These are phyloP conservation scores for Fragaria vesca DNA, from an alignment of 306 rosid species.

Conservation along the genomic window DNA sequence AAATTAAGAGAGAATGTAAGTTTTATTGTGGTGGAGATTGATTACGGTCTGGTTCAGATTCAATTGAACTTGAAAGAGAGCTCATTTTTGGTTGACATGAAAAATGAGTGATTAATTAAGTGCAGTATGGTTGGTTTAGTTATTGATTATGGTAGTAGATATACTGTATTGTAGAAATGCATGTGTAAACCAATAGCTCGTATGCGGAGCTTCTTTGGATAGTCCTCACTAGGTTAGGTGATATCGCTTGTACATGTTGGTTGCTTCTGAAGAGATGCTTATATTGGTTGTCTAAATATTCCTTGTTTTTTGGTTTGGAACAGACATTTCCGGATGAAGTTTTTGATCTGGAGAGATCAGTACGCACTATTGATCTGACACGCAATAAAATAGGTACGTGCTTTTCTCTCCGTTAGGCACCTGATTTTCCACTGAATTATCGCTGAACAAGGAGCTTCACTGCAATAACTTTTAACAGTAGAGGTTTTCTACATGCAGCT, in stretches of 20 bases:
- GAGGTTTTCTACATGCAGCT: constrained; percentile 44
- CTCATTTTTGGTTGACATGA: background rate
- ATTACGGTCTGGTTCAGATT: background rate
- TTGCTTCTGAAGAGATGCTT: background rate
- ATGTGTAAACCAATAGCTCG: background rate
- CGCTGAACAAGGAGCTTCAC: background rate
- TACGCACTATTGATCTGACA: constrained; percentile 84
- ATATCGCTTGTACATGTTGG: background rate
- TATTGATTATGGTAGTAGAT: too few relatives aligned
- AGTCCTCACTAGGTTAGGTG: background rate
- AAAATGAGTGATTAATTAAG: background rate
- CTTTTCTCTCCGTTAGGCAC: background rate
- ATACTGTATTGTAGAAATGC: background rate
- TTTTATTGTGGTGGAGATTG: background rate
- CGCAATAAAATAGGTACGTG: constrained; percentile 72
- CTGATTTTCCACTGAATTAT: background rate
- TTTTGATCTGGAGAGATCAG: constrained; percentile 68
- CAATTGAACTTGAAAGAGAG: constrained; percentile 6
- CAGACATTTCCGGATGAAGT: constrained; percentile 86
- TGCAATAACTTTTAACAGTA: background rate
- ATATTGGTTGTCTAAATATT: background rate
- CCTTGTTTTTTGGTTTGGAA: constrained; percentile 6
- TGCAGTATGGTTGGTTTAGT: background rate
- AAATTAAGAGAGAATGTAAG: background rate
- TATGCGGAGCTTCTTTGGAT: background rate